Percentiles rank a stretch among this genome's conserved stretches.
Evolutionary conservation across 1,284 basidiomycete species (phyloP).

Genomic region (Sanghuangporus weigelae): DNA sequence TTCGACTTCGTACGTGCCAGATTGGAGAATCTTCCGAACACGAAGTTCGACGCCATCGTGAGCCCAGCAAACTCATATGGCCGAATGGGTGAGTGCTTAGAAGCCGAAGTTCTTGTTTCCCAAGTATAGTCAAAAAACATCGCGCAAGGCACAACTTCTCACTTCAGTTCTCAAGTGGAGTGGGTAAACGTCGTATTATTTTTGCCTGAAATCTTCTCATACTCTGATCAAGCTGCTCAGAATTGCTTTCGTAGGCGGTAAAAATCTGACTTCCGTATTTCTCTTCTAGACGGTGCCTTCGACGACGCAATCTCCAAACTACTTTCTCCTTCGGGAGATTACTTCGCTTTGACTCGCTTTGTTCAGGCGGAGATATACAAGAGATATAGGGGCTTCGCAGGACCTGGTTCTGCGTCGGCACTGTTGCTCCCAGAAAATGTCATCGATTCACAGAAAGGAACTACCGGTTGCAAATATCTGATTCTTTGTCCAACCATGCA

Average conservation of each 20-base stretch:
- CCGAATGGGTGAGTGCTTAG: conserved; percentile 23
- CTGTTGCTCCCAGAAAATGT: conserved; percentile 19
- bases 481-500: conserved; percentile 22
- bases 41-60: conserved; percentile 24
- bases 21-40: neutral
- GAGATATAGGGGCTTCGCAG: conserved; percentile 22
- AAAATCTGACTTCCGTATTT: neutral
- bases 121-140: neutral
- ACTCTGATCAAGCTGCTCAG: neutral
- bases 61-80: conserved; percentile 26
- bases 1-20: conserved; percentile 2
- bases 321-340: conserved; percentile 19
- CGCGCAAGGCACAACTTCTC: neutral
- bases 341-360: conserved; percentile 22
- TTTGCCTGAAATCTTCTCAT: neutral
- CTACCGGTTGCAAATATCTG: conserved; percentile 2
- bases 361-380: conserved; percentile 22
- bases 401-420: conserved; percentile 22
- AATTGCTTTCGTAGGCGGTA: neutral
- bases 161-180: conserved; percentile 1
- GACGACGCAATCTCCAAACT: conserved; percentile 23
- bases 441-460: conserved; percentile 12
- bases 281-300: conserved; percentile 10
- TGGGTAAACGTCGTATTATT: neutral
- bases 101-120: neutral